phyloP scores from a whole-genome alignment of 768 basidiomycete species.

The Tubosaeta sp. region DNA sequence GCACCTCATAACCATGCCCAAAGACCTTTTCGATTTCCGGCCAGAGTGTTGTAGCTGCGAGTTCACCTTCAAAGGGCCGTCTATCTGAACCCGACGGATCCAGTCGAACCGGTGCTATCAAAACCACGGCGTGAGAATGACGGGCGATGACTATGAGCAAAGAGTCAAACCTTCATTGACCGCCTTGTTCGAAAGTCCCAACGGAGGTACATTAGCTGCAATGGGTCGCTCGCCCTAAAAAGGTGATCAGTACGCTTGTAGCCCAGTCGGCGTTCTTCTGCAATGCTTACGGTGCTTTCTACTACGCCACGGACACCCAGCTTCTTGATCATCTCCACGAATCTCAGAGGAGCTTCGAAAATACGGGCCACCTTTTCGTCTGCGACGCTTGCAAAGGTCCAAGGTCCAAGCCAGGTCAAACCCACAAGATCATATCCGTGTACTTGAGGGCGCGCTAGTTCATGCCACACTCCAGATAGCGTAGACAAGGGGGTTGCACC shows the following conservation, averaged over 20 bases:
- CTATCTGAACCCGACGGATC: constrained; percentile 21
- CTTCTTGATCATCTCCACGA: constrained; percentile 59
- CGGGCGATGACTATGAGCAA: neutral
- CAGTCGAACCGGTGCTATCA: constrained; percentile 15
- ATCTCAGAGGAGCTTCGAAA: constrained; percentile 85
- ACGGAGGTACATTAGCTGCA: constrained; percentile 86
- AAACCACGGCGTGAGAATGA: neutral
- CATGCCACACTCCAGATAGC: constrained; percentile 59
- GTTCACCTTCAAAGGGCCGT: constrained; percentile 87
- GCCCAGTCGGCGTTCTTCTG: neutral
- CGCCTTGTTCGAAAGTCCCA: constrained; percentile 94
- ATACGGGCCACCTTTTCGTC: constrained; percentile 95
- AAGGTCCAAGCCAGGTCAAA: constrained; percentile 66
- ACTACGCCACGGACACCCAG: constrained; percentile 46
- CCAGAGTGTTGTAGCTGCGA: constrained; percentile 87
- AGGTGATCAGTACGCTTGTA: constrained; percentile 4
- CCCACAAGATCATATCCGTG: constrained; percentile 94
- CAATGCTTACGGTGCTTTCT: constrained; percentile 44
- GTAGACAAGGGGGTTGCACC: constrained; percentile 42
- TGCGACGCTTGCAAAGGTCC: constrained; percentile 85
- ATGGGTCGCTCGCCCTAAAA: constrained; percentile 57
- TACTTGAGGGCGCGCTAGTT: constrained; percentile 88
- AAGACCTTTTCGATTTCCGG: constrained; percentile 96
- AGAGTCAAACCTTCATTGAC: constrained; percentile 53
- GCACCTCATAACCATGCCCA: constrained; percentile 94